Base-by-base conservation (phyloP, 2,329 filamentous ascomycete species). In the Fusarium keratoplasticum region DNA sequence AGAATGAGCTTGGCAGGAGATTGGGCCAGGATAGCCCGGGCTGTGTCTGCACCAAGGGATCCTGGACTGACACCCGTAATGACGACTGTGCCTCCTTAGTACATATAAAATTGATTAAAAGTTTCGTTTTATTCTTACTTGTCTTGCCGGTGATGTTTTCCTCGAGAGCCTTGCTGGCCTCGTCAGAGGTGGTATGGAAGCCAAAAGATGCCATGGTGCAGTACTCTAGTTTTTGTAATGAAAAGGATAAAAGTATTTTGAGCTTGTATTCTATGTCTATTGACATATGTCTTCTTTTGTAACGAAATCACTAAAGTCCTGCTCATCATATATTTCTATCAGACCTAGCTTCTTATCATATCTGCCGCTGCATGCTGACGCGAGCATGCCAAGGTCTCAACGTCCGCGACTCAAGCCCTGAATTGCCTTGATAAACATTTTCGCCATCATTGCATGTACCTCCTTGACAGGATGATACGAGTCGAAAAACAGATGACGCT, bases 401-500 rank as follows among this genome's bases (percentile, higher is more conserved):
- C 13, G 22, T 3, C 9, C 54, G 1, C 8, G 42, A 29, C 4
- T 50, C 0, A 73, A 29, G 4, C 22, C 10, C 1, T 5, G 7
- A 10, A 73, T 74, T 9, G 47, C 14, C 1, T 42, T 13, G 6
- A 58, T 42, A 42, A 73, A 73, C 16, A 73, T 25, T 7, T 54
- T 35, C 1, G 67, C 71, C 11, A 73, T 57, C 27, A 73, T 44
- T 5, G 35, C 59, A 47, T 74, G 71, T 1, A 63, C 67, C 31
- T 73, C 59, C 13, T 73, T 73, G 0, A 47, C 62, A 4, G 71
- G 71, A 11, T 73, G 71, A 18, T 73, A 73, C 0, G 40, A 71
- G 35, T 73, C 71, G 6, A 73, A 74, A 5, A 73, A 73, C 1
- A 73, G 16, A 22, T 73, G 71, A 9, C 50, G 62, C 16, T 68